These are phyloP conservation scores for Cajanus cajan DNA, from an alignment of 306 rosid genomes.

Conservation along the genomic window DNA sequence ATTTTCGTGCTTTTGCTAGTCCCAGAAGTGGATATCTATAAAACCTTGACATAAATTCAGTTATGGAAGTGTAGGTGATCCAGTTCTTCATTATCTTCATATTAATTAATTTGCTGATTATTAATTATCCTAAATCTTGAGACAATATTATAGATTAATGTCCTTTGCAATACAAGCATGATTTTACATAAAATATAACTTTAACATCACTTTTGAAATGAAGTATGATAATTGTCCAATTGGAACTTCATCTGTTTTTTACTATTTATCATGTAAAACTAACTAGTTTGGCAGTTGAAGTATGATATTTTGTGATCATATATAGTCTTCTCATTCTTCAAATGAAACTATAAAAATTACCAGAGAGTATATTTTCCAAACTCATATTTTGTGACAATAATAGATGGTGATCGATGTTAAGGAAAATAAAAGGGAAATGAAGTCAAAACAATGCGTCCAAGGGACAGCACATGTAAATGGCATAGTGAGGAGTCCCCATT, in stretches of 20 bases:
- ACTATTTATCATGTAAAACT: background rate
- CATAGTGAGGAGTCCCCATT: background rate
- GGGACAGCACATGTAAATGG: conserved; percentile 31
- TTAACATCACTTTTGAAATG: conserved; percentile 1
- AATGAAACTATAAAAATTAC: background rate
- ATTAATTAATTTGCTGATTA: background rate
- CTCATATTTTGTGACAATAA: conserved; percentile 12
- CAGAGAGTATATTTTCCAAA: background rate
- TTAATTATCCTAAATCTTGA: background rate
- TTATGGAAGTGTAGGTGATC: background rate
- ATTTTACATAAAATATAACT: background rate
- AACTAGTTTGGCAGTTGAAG: background rate
- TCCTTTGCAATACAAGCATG: background rate
- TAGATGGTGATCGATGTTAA: conserved; percentile 24
- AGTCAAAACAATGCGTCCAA: conserved; percentile 31
- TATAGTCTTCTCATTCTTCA: background rate
- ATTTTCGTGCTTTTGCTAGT: background rate
- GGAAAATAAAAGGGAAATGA: conserved; percentile 5
- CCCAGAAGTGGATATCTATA: background rate
- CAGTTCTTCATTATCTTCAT: conserved; percentile 8
- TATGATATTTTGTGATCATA: background rate
- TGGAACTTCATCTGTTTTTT: background rate
- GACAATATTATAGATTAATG: background rate
- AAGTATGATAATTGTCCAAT: background rate
- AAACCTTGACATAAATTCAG: background rate